Evolutionary conservation across 495 filamentous ascomycete genomes (phyloP).

Genomic region (Evernia prunastri): DNA sequence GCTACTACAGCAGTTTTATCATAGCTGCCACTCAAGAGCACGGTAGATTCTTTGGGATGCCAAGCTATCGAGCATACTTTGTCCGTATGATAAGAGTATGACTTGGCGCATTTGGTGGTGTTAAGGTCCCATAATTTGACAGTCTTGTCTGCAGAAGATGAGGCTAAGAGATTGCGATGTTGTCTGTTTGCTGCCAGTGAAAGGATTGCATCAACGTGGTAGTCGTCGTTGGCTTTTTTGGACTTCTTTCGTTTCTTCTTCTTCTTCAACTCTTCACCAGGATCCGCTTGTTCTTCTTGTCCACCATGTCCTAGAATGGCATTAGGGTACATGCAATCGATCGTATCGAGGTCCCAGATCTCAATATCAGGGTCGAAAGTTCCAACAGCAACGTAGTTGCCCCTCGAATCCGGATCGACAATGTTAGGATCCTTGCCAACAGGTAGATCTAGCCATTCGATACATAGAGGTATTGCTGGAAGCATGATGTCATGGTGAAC

Average conservation of each 20-base stretch:
- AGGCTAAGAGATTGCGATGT: slow-evolving; percentile 92
- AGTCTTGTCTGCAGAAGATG: slow-evolving; percentile 90
- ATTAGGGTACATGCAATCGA: slow-evolving; percentile 97
- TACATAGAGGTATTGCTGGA: slow-evolving; percentile 86
- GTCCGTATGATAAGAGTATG: slow-evolving; percentile 83
- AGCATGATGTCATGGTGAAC: slow-evolving; percentile 99
- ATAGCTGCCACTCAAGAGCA: slow-evolving; percentile 87
- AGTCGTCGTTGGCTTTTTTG: slow-evolving; percentile 80
- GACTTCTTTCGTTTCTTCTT: slow-evolving; percentile 80
- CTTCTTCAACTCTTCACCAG: slow-evolving; percentile 54
- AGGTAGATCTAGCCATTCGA: slow-evolving; percentile 90
- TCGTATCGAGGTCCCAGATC: slow-evolving; percentile 91
- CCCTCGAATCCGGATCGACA: slow-evolving; percentile 41
- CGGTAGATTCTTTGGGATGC: slow-evolving; percentile 80
- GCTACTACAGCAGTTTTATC: slow-evolving; percentile 85
- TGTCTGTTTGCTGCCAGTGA: slow-evolving; percentile 85
- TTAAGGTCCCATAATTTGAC: slow-evolving; percentile 97
- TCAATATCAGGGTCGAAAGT: slow-evolving; percentile 99
- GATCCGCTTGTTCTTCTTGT: slow-evolving; percentile 37
- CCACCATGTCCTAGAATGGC: slow-evolving; percentile 87
- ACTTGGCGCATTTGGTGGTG: slow-evolving; percentile 86
- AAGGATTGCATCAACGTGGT: slow-evolving; percentile 90
- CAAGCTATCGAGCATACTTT: slow-evolving; percentile 94
- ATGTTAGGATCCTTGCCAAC: slow-evolving; percentile 56
- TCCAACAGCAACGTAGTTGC: slow-evolving; percentile 89